These are phyloP conservation scores for Tricholoma saponaceum DNA, from an alignment of 768 basidiomycete genomes.

Conservation along the genomic window DNA sequence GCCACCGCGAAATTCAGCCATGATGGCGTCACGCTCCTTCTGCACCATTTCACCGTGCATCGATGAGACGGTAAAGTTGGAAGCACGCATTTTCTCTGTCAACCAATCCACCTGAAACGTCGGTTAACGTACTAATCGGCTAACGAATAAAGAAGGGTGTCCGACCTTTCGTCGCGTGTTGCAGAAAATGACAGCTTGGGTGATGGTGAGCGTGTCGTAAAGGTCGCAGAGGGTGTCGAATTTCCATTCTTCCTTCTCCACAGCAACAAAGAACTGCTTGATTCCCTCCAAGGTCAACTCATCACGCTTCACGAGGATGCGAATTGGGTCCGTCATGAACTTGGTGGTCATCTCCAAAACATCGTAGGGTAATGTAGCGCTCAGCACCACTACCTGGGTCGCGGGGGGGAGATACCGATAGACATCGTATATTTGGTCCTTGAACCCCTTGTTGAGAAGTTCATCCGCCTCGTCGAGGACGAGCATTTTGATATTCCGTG, in stretches of 20 bases:
- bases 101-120: conserved; percentile 84
- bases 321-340: conserved; percentile 99
- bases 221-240: conserved; percentile 97
- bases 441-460: conserved; percentile 96
- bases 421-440: conserved; percentile 98
- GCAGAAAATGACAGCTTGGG: conserved; percentile 99
- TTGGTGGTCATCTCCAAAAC: conserved; percentile 99
- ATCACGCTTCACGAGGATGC: conserved; percentile 98
- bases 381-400: conserved; percentile 94
- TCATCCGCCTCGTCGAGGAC: conserved; percentile 95
- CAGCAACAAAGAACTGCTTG: conserved; percentile 97
- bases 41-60: conserved; percentile 98
- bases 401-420: conserved; percentile 96
- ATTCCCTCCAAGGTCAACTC: conserved; percentile 96
- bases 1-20: conserved; percentile 94
- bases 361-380: conserved; percentile 94
- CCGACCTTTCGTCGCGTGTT: conserved; percentile 94
- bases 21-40: conserved; percentile 92
- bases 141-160: background rate
- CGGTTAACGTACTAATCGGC: conserved; percentile 6
- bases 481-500: conserved; percentile 97
- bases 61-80: conserved; percentile 96
- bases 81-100: conserved; percentile 97
- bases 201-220: conserved; percentile 98
- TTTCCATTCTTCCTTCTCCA: conserved; percentile 99